These are phyloP conservation scores for Cystofilobasidium bisporidii DNA, from an alignment of 768 basidiomycete species.

Conservation along the genomic window DNA sequence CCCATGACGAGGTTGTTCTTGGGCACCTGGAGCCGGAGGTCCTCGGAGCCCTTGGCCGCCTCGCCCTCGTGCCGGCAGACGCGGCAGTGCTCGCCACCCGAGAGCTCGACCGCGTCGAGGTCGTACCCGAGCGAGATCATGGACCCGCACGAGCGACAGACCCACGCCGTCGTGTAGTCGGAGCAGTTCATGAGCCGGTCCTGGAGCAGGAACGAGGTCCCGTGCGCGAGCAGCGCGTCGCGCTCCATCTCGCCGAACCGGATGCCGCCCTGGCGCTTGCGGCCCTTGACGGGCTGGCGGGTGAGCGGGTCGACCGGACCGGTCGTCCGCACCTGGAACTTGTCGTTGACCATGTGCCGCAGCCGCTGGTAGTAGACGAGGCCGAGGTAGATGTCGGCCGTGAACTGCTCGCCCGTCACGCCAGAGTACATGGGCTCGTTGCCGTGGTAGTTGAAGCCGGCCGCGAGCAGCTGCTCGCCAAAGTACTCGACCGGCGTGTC, in stretches of 20 bases:
- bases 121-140: constrained; percentile 94
- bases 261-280: constrained; percentile 96
- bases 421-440: constrained; percentile 99
- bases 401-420: constrained; percentile 96
- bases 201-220: constrained; percentile 94
- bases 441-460: constrained; percentile 97
- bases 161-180: constrained; percentile 98
- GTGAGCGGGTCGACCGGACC: constrained; percentile 94
- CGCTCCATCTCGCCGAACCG: constrained; percentile 99
- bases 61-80: constrained; percentile 71
- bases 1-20: constrained; percentile 54
- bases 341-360: constrained; percentile 98
- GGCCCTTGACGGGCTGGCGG: constrained; percentile 94
- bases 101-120: constrained; percentile 48
- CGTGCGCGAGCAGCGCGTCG: constrained; percentile 95
- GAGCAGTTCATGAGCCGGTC: constrained; percentile 99
- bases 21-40: constrained; percentile 58
- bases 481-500: constrained; percentile 98
- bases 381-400: constrained; percentile 96
- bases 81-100: constrained; percentile 86
- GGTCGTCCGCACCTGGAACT: constrained; percentile 98
- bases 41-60: constrained; percentile 51
- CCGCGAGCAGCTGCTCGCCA: constrained; percentile 80
- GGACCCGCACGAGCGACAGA: constrained; percentile 91
- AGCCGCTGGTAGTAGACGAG: constrained; percentile 98